Evolutionary conservation across 371 early-diverging fungal genomes (phyloP).

Genomic region (Rhizomucor miehei): DNA sequence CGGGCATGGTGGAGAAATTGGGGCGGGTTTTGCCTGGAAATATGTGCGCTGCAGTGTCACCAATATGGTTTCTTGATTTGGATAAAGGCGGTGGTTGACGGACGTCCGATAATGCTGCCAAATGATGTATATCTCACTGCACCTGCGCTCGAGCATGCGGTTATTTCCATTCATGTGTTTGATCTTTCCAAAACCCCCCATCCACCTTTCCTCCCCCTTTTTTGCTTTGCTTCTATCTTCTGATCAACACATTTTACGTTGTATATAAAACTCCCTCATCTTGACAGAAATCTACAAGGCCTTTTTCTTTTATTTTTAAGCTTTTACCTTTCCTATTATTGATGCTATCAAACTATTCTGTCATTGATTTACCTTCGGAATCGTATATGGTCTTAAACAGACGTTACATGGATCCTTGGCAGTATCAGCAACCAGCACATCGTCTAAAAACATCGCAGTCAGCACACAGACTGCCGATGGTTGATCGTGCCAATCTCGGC

Average conservation of each 20-base stretch:
- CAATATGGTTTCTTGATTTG: constrained; percentile 2
- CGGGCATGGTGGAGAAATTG: too few relatives aligned
- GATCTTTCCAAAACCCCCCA: too few relatives aligned
- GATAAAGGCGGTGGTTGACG: neutral
- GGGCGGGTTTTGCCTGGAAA: too few relatives aligned
- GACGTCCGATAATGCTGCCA: constrained; percentile 1
- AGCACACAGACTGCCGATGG: neutral
- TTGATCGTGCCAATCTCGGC: too few relatives aligned
- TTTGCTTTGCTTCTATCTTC: too few relatives aligned
- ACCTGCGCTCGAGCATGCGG: neutral
- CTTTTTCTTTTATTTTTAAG: too few relatives aligned
- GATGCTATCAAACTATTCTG: constrained; percentile 1
- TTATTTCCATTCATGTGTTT: neutral
- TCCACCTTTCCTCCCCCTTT: too few relatives aligned
- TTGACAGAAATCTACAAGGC: too few relatives aligned
- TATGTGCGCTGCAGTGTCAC: neutral
- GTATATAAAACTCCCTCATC: too few relatives aligned
- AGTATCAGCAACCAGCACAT: neutral
- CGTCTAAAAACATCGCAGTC: neutral
- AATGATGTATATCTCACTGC: neutral
- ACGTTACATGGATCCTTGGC: too few relatives aligned
- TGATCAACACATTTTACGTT: too few relatives aligned
- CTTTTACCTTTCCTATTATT: too few relatives aligned
- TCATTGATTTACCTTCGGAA: constrained; percentile 4
- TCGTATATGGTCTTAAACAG: neutral